phyloP scores from a whole-genome alignment of 1,139 yeast species.

The Kluyveromyces sp. region DNA sequence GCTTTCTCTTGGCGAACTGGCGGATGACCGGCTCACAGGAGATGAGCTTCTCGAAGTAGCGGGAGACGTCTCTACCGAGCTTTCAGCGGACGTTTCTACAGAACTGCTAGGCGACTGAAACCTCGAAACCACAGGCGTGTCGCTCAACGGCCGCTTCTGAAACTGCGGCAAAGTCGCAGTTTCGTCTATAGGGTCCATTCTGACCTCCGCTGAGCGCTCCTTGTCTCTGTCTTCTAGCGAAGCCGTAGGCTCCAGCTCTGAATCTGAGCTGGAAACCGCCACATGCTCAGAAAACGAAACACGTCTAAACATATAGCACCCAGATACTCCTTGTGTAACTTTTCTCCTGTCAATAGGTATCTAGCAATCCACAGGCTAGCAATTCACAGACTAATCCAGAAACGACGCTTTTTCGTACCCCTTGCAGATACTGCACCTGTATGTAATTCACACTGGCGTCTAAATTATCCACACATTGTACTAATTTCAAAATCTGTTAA shows the following conservation, averaged over 20 bases:
- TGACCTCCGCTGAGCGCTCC: slow-evolving; percentile 10
- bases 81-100: slow-evolving; percentile 29
- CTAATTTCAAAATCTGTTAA: too few species aligned
- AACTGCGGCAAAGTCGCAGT: slow-evolving; percentile 43
- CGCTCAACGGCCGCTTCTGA: slow-evolving; percentile 63
- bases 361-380: too few species aligned
- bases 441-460: too few species aligned
- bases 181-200: slow-evolving; percentile 9
- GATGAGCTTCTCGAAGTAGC: slow-evolving; percentile 3
- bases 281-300: slow-evolving; percentile 20
- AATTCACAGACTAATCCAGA: too few species aligned
- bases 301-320: slow-evolving; percentile 18
- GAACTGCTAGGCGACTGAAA: slow-evolving; percentile 44
- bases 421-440: too few species aligned
- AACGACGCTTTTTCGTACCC: too few species aligned
- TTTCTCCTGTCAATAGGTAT: too few species aligned
- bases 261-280: slow-evolving; percentile 36
- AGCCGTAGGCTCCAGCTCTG: slow-evolving; percentile 23
- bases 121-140: slow-evolving; percentile 57
- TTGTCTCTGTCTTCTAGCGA: slow-evolving; percentile 9
- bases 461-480: too few species aligned
- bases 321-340: too few species aligned
- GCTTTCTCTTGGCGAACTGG: slow-evolving; percentile 7
- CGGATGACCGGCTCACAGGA: background rate
- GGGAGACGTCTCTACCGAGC: slow-evolving; percentile 31